Conservation (phyloP, 495 filamentous ascomycete genomes). For the Lasiosphaeria hispida region DNA sequence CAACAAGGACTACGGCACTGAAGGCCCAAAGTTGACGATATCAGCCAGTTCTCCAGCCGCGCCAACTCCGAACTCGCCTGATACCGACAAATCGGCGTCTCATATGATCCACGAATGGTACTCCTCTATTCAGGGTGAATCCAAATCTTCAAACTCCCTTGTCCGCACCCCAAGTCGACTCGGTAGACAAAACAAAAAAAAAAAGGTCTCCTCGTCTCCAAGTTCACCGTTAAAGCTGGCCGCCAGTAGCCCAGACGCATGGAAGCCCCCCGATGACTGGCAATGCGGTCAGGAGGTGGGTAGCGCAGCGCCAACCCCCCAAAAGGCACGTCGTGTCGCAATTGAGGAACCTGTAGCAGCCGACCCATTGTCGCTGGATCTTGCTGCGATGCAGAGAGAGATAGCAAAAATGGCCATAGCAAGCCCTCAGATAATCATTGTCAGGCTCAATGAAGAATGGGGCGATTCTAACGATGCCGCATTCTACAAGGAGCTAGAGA, state of each 20-base stretch:
- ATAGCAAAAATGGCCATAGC: conserved; percentile 45
- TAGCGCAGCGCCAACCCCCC: conserved; percentile 9
- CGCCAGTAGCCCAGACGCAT: conserved; percentile 34
- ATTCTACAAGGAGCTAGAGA: conserved; percentile 40
- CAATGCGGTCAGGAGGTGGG: conserved; percentile 22
- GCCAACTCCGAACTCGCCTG: neutral
- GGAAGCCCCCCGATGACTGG: conserved; percentile 32
- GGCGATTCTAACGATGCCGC: conserved; percentile 36
- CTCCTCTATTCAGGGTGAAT: conserved; percentile 6
- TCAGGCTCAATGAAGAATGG: conserved; percentile 45
- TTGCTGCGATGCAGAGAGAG: conserved; percentile 36
- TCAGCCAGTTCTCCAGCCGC: neutral
- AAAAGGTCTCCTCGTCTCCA: neutral
- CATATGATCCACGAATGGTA: conserved; percentile 19
- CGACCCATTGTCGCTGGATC: conserved; percentile 26
- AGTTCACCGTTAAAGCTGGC: conserved; percentile 10
- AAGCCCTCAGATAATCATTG: conserved; percentile 40
- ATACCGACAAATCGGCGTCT: conserved; percentile 10
- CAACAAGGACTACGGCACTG: neutral
- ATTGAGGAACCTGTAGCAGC: conserved; percentile 12
- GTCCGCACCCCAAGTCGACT: conserved; percentile 3
- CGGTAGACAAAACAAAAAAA: neutral
- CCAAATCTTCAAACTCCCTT: neutral
- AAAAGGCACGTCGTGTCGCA: conserved; percentile 15
- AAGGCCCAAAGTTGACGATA: too few species aligned